Base-by-base conservation (phyloP, 805 yeast genomes). In the Cyberlindnera nakhonratchasimensis region DNA sequence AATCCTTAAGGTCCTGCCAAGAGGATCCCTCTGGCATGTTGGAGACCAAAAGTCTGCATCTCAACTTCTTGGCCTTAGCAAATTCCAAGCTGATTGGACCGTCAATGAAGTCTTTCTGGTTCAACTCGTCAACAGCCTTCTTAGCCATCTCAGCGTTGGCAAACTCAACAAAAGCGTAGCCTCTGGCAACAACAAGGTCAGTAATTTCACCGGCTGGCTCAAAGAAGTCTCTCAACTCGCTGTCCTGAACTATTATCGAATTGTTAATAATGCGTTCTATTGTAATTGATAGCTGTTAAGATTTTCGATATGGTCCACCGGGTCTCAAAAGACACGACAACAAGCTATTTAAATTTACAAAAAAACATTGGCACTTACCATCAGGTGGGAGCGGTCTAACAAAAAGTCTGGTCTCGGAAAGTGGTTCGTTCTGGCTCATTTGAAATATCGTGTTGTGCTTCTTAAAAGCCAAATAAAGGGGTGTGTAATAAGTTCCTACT, bases 1-100 rank as follows among this genome's bases (percentile, higher is more conserved):
- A 80, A 70, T 91, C 98, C 71, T 89, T 86, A 61, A 86, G 75
- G 58, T 84, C 91, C 72, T 86, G 93, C 95, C 95, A 86, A 39
- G 87, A 80, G 44, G 86, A 74, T 49, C 81, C 80, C 54, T 81
- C 84, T 54, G 90, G 90, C 57, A 86, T 71, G 65, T 79, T 78
- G 53, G 77, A 65, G 26, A 85, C 77, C 59, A 80, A 75, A 46
- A 82, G 79, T 72, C 93, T 78, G 69, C 69, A 78, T 66, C 84
- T 81, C 58, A 87, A 87, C 63, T 82, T 80, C 47, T 46, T 56
- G 34, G 57, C 52, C 57, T 62, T 69, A 18, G 74, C 69, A 48
- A 56, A 71, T 37, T 65, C 70, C 36, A 71, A 64, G 50, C 66
- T 70, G 44, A 71, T 59, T 42, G 71, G 71, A 33, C 77, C 72